Conservation (phyloP, 257 asterid genomes). For the Primulina eburnea region DNA sequence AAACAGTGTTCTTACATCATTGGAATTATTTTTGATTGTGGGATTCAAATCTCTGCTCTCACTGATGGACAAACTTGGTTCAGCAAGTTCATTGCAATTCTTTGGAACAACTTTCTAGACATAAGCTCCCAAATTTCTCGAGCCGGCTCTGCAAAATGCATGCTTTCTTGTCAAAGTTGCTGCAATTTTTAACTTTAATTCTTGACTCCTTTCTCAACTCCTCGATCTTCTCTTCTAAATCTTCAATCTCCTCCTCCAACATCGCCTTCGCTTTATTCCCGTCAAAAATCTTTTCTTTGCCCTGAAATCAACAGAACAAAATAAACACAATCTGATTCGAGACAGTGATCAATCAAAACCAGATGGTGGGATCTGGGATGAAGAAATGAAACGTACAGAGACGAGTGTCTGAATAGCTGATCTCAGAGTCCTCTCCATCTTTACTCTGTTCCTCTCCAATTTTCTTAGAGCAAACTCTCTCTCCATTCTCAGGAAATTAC, state of each 20-base stretch:
- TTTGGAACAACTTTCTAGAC: slow-evolving; percentile 25
- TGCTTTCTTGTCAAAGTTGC: slow-evolving; percentile 63
- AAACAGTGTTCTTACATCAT: slow-evolving; percentile 38
- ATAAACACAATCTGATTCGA: not conserved
- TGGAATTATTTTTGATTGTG: slow-evolving; percentile 25
- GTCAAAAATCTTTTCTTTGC: slow-evolving; percentile 39
- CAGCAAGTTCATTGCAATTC: slow-evolving; percentile 31
- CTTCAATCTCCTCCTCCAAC: slow-evolving; percentile 49
- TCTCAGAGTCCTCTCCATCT: slow-evolving; percentile 41
- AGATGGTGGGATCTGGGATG: not conserved
- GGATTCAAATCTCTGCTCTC: slow-evolving; percentile 19
- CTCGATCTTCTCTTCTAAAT: slow-evolving; percentile 49
- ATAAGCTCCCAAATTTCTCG: slow-evolving; percentile 48
- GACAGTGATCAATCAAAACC: not conserved
- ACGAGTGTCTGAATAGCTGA: slow-evolving; percentile 51
- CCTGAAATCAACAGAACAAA: slow-evolving; percentile 26
- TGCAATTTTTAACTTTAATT: slow-evolving; percentile 33
- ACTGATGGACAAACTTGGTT: slow-evolving; percentile 25
- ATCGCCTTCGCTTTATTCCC: slow-evolving; percentile 34
- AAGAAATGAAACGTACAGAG: slow-evolving; percentile 29
- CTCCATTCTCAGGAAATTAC: slow-evolving; percentile 46
- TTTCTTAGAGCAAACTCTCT: slow-evolving; percentile 49
- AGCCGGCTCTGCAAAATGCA: slow-evolving; percentile 48
- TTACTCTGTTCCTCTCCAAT: slow-evolving; percentile 51
- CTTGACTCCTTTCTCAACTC: slow-evolving; percentile 46